These are phyloP conservation scores for Apiospora phragmitis DNA, from an alignment of 2,329 filamentous ascomycete species.

Conservation along the genomic window DNA sequence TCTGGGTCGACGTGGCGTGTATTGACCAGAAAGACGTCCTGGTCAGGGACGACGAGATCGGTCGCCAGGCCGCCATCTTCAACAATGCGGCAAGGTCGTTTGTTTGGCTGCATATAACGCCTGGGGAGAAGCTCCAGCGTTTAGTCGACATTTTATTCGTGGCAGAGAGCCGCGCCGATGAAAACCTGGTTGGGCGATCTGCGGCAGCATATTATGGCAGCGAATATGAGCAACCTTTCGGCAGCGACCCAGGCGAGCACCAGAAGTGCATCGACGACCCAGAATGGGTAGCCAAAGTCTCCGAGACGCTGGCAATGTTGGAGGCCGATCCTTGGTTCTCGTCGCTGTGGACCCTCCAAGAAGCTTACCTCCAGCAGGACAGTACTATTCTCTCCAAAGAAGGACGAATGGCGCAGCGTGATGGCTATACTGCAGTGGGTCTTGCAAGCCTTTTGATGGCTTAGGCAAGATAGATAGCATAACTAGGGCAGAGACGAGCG, in stretches of 20 bases:
- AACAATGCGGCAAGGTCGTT: neutral
- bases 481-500: neutral
- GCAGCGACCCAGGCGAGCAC: neutral
- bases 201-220: too few relatives aligned
- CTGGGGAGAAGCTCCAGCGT: too few relatives aligned
- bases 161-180: too few relatives aligned
- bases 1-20: constrained; percentile 10
- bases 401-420: neutral
- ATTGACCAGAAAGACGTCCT: constrained; percentile 8
- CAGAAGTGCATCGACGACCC: neutral
- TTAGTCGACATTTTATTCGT: too few relatives aligned
- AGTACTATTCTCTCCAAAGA: neutral
- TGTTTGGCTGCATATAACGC: constrained; percentile 1
- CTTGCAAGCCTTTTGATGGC: neutral
- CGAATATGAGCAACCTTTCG: too few relatives aligned
- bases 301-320: neutral
- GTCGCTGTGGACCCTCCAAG: constrained; percentile 11
- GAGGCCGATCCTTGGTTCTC: constrained; percentile 10
- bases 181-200: too few relatives aligned
- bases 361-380: neutral
- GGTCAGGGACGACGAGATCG: neutral
- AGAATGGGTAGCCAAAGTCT: too few relatives aligned
- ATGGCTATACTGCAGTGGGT: too few relatives aligned
- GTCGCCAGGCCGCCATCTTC: constrained; percentile 12
- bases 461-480: neutral